Evolutionary conservation across 192 early-diverging fungal species (phyloP), one percentile per base, ranked within the genome.

Genomic region (Phlyctochytrium planicorne): DNA sequence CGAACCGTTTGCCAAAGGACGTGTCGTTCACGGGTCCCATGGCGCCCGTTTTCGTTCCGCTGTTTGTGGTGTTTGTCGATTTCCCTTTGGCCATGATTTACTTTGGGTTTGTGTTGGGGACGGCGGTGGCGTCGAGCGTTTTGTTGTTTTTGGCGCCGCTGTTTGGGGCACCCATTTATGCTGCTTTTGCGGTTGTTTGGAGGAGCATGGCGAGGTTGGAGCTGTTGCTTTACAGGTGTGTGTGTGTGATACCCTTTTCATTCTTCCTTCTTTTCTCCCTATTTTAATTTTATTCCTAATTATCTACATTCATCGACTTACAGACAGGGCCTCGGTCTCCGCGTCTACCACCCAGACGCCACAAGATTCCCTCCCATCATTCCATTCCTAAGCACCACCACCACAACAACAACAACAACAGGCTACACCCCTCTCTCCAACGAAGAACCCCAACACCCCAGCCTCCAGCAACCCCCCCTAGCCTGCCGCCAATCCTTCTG

Each of bases 11-110:
- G 40, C 40, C 40, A 47, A 47, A 47, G 10, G 40, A 47, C 20
- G 20, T 47, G 40, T 47, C 40, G 40, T 47, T 47, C 40, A 47
- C 40, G 40, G 40, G 40, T 47, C 40, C 40, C 40, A 47, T 47
- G 40, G 40, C 40, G 10, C 40, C 40, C 10, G 10, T 47, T 47
- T 47, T 6, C 10, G 40, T 47, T 14, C 40, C 40, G 20, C 40
- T 47, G 6, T 47, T 47, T 20, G 40, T 47, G 10, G 40, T 47
- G 40, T 47, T 47, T 47, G 20, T 47, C 40, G 40, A 47, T 6
- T 47, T 47, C 40, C 40, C 40, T 6, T 20, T 47, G 6, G 40
- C 40, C 20, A 47, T 47, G 40, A 20, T 20, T 6, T 14, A 6
- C 10, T 47, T 47, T 47, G 40, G 10, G 10, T 47, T 47, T 47